These are phyloP conservation scores for Cercospora sp. DNA, from an alignment of 2,329 filamentous ascomycete species.

Conservation along the genomic window DNA sequence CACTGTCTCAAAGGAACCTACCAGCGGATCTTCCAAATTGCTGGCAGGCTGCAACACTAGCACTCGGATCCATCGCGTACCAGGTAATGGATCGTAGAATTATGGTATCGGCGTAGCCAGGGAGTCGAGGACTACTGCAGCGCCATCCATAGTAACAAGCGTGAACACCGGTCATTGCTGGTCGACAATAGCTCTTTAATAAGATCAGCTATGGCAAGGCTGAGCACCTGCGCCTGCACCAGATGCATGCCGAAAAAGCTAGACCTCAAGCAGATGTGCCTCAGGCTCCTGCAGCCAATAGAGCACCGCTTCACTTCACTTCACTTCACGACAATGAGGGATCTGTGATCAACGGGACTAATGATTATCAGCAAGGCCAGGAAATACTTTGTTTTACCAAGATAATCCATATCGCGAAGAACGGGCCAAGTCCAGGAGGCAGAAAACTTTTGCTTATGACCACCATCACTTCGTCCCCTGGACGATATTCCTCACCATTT, in stretches of 20 bases:
- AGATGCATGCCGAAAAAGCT: no score
- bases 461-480: conserved; percentile 18
- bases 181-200: no score
- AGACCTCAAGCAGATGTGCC: no score
- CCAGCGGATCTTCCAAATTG: background rate
- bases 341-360: no score
- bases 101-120: background rate
- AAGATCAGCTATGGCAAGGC: background rate
- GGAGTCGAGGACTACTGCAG: background rate
- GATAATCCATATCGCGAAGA: no score
- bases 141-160: background rate
- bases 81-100: background rate
- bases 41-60: background rate
- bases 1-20: background rate
- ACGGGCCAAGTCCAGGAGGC: background rate
- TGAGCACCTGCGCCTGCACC: background rate
- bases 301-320: no score
- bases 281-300: no score
- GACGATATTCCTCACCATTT: conserved; percentile 66
- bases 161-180: no score
- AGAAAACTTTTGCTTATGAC: no score
- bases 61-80: background rate
- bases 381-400: no score
- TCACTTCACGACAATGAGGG: no score
- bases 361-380: no score